Conservation (phyloP, 1,284 basidiomycete genomes). For the Mycosarcoma maydis region DNA sequence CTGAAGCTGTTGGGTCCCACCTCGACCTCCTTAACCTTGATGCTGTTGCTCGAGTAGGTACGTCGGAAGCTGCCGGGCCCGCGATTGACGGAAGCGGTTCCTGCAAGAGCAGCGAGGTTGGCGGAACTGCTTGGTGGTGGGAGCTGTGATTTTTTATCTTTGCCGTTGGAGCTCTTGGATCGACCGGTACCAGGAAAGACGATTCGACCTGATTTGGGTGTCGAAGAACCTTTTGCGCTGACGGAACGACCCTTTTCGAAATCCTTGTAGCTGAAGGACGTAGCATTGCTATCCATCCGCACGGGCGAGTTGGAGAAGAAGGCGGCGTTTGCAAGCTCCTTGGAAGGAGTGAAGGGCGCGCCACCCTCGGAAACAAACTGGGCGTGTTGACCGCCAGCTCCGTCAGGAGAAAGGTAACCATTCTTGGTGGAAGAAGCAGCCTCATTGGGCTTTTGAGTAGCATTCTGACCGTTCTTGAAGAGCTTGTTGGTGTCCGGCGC, state of each 20-base stretch:
- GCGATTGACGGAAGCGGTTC: constrained; percentile 68
- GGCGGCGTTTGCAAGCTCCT: constrained; percentile 21
- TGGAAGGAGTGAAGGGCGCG: constrained; percentile 17
- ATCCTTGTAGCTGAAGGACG: constrained; percentile 62
- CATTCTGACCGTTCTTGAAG: constrained; percentile 70
- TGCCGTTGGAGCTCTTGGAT: constrained; percentile 48
- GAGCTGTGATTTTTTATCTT: constrained; percentile 76
- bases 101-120: constrained; percentile 49
- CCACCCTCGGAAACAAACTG: constrained; percentile 27
- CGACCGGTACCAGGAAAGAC: constrained; percentile 53
- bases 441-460: constrained; percentile 15
- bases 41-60: constrained; percentile 96
- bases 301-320: constrained; percentile 61
- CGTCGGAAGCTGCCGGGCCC: constrained; percentile 77
- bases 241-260: constrained; percentile 53
- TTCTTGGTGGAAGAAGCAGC: constrained; percentile 16
- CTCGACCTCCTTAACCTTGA: constrained; percentile 78
- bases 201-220: constrained; percentile 53
- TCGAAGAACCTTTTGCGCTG: constrained; percentile 43
- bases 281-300: constrained; percentile 61
- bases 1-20: constrained; percentile 63
- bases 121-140: constrained; percentile 77
- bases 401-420: constrained; percentile 68
- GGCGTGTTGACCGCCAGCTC: constrained; percentile 66
- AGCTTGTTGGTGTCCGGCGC: constrained; percentile 95